These are phyloP conservation scores for Scytalidium lignicola DNA, from an alignment of 2,329 filamentous ascomycete species.

Conservation along the genomic window DNA sequence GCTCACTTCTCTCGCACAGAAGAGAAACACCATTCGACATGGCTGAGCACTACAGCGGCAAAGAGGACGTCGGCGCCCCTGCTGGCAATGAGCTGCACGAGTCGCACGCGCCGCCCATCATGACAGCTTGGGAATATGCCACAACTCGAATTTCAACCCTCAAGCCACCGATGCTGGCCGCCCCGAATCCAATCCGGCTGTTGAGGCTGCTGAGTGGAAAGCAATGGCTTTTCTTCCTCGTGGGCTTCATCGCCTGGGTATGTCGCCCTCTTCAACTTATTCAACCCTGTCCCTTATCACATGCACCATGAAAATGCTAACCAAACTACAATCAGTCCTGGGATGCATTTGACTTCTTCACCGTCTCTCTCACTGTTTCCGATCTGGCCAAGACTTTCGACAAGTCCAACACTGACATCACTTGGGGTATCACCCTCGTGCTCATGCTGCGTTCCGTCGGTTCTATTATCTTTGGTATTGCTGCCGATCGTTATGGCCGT, in stretches of 20 bases:
- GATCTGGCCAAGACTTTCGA: conserved; percentile 59
- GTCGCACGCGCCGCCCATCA: conserved; percentile 17
- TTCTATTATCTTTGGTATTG: conserved; percentile 69
- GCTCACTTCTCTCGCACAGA: too few species aligned
- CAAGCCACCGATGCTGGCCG: conserved; percentile 54
- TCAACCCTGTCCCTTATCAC: background rate
- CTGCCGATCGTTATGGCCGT: conserved; percentile 72
- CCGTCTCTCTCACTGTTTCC: conserved; percentile 70
- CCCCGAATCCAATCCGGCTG: conserved; percentile 67
- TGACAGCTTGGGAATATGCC: conserved; percentile 33
- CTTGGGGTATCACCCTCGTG: conserved; percentile 70
- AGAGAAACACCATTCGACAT: background rate
- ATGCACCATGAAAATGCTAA: background rate
- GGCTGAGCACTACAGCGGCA: background rate
- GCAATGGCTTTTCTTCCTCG: conserved; percentile 72
- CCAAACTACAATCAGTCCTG: conserved; percentile 43
- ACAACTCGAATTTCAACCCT: conserved; percentile 49
- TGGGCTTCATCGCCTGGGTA: conserved; percentile 67
- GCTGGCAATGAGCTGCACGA: conserved; percentile 8
- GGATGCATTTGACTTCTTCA: conserved; percentile 81
- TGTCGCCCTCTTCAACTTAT: background rate
- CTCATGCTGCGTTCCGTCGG: conserved; percentile 70
- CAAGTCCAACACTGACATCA: conserved; percentile 60
- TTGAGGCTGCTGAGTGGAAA: conserved; percentile 56
- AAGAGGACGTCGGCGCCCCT: background rate